Evolutionary conservation across 2,329 filamentous ascomycete genomes (phyloP), one percentile per base, ranked within the genome.

Genomic region (Biscogniauxia marginata): DNA sequence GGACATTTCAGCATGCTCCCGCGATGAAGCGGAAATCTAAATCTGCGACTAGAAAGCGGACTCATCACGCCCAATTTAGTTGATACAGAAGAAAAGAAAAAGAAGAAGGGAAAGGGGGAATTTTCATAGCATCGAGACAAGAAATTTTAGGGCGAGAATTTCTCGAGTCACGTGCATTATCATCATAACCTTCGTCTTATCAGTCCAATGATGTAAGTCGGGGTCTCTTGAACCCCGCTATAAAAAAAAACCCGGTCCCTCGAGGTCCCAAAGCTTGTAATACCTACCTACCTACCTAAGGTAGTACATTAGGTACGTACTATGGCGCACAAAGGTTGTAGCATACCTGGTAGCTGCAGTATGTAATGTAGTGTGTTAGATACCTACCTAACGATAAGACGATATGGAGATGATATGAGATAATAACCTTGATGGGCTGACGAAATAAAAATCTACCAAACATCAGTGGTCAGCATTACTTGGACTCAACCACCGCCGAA

Each of bases 61-160:
- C 86, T 89, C 88, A 83, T 92, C 88, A 88, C 80, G 73, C 84
- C 86, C 87, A 86, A 83, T 84, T 84, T 91, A 91, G 87, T 91
- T 90, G 85, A 75, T 84, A 74, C 72, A 75, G 79, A 82, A 76
- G 72, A 75, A 75, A 78, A 74, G 64, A 66, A 72, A 68, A 65
- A 60, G 56, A 66, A 68, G 55, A 60, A 62, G 53, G 63, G 53
- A 52, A 56, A 47, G 53, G 56, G 43, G 51, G 52, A 61, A 61
- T 34, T 52, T 50, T 43, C n/a, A 16, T 13, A 34, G 23, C 16
- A n/a, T 45, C 7, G 49, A 22, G 21, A 46, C 61, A 59, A 50
- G 52, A 56, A 54, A 61, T 47, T 50, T 39, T 39, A 39, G 30
- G 30, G 30, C 30, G 30, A 3, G 30, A 39, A 39, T 39, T 39